Percentiles rank a stretch among this genome's conserved stretches.
Conservation (phyloP, 2,329 filamentous ascomycete species). For the Fusarium lateritium region DNA sequence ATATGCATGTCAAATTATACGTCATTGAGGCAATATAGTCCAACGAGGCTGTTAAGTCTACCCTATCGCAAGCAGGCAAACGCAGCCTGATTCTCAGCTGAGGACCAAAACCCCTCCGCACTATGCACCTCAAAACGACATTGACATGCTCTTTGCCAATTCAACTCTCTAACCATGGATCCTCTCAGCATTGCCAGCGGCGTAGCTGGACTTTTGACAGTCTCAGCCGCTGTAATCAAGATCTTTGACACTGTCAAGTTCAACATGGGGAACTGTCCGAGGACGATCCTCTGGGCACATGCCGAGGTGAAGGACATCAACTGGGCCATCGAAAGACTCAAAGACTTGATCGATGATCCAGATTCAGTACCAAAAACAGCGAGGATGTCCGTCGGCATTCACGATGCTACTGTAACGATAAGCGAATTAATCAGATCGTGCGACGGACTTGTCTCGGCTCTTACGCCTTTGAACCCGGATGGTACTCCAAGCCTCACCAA, state of each 20-base stretch:
- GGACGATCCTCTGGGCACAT: conserved; percentile 23
- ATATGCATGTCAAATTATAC: conserved; percentile 1
- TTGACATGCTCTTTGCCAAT: not conserved
- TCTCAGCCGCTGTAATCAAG: conserved; percentile 20
- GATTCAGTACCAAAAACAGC: conserved; percentile 23
- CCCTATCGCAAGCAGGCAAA: not conserved
- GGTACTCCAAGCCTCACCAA: not conserved
- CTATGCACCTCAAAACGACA: not conserved
- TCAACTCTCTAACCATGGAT: not conserved
- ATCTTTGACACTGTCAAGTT: conserved; percentile 15
- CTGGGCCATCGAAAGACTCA: conserved; percentile 23
- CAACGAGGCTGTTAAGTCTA: conserved; percentile 9
- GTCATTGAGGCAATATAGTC: conserved; percentile 23
- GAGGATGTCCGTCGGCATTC: conserved; percentile 20
- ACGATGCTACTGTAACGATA: conserved; percentile 30
- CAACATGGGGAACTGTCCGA: conserved; percentile 12
- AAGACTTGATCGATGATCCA: conserved; percentile 22
- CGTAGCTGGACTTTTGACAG: conserved; percentile 22
- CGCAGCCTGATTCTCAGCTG: conserved; percentile 23
- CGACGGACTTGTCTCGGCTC: conserved; percentile 1
- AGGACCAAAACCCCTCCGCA: conserved; percentile 2
- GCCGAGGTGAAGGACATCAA: conserved; percentile 26
- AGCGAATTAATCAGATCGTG: conserved; percentile 25
- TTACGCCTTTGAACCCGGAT: conserved; percentile 6
- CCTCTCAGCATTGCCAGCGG: conserved; percentile 28